Evolutionary conservation across 495 filamentous ascomycete species (phyloP).

Genomic region (Neurospora discreta): DNA sequence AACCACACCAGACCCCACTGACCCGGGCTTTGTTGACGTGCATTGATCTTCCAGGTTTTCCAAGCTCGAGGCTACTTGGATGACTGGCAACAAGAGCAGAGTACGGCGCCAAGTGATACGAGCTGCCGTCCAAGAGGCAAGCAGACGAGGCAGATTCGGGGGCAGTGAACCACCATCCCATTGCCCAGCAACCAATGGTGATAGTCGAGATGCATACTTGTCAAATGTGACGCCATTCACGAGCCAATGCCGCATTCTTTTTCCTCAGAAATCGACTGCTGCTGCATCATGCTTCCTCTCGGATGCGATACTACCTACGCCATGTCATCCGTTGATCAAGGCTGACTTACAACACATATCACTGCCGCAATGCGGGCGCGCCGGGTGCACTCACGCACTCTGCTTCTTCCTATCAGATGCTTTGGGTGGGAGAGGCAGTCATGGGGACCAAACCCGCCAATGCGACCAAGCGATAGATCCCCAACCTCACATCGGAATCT

Average conservation of each 20-base stretch:
- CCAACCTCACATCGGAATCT: background rate
- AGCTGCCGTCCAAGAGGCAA: background rate
- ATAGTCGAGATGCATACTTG: background rate
- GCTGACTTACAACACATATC: background rate
- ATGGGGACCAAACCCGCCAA: background rate
- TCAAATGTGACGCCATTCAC: background rate
- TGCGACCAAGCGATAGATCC: background rate
- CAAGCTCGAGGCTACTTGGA: background rate
- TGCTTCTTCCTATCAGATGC: background rate
- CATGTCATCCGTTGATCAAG: background rate
- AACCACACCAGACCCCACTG: background rate
- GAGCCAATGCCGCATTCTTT: background rate
- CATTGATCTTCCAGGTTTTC: background rate
- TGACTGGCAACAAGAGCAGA: background rate
- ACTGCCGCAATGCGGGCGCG: background rate
- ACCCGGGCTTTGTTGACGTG: background rate
- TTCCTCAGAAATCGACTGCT: background rate
- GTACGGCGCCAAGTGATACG: background rate
- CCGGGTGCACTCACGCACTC: background rate
- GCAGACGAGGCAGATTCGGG: background rate
- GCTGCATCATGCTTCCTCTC: background rate
- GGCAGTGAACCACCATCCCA: background rate
- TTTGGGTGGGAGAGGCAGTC: background rate
- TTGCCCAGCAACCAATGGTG: background rate
- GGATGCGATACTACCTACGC: background rate